Evolutionary conservation across 1,284 basidiomycete species (phyloP), one percentile per base, ranked within the genome.

Genomic region (Cryptococcus amylolentus): DNA sequence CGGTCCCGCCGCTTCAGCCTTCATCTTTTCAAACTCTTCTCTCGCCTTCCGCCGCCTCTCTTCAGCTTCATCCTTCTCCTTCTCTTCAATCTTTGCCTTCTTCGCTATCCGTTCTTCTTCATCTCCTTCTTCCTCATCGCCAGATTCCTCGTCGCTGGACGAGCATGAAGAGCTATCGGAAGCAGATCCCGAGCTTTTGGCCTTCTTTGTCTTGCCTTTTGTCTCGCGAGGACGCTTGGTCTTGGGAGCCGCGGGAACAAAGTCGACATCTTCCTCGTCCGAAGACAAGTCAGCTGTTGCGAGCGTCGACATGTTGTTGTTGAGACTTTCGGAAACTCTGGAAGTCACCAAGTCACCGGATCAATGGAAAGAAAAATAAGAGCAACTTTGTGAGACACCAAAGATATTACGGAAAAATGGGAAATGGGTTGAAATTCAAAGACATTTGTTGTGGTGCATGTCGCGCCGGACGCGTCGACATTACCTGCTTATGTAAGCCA

Each of bases 201-300:
- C 46, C 47, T 53, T 49, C 10, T 35, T 42, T 48, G 35, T 26
- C 41, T 51, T 49, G n/a, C 51, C 43, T 43, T 51, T 49, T 9
- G 37, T 40, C 50, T 58, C 61, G 20, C 47, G 26, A 46, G 53
- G 60, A 20, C 43, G 54, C 46, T 61, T 60, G 8, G 58, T 13
- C 49, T 63, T 66, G 27, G 45, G 18, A 5, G 52, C 54, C 10
- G 52, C 27, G 2, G 62, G 68, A 31, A 71, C 60, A 55, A 72
- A 75, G 53, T 75, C 73, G 9, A 20, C 52, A 52, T 75, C 69
- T 12, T 52, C 54, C 51, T 69, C 69, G 60, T 69, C 68, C 2
- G 68, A 68, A 4, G 63, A 61, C 10, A 73, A 60, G 50, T 67
- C 62, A 20, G 71, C 73, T 4, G 67, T 66, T 23, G 68, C 67